phyloP scores from a whole-genome alignment of 2,329 filamentous ascomycete species.

The Cryphonectria japonica region DNA sequence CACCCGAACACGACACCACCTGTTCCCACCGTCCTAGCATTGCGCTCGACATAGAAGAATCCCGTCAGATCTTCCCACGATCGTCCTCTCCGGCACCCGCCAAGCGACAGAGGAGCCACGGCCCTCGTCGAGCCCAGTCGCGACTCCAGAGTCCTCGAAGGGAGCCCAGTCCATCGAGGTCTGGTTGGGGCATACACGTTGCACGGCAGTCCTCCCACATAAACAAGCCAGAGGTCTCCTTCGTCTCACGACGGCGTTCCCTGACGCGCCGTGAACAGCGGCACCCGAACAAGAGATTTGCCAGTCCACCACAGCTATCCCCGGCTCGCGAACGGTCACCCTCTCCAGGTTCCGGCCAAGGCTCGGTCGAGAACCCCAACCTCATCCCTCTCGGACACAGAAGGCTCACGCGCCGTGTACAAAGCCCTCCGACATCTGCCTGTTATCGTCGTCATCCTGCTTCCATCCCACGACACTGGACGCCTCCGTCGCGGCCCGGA shows the following conservation, averaged over 20 bases:
- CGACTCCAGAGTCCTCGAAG: constrained; percentile 29
- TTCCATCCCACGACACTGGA: constrained; percentile 19
- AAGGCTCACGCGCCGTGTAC: constrained; percentile 32
- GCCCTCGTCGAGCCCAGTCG: constrained; percentile 31
- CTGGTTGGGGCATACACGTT: constrained; percentile 23
- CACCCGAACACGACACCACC: constrained; percentile 31
- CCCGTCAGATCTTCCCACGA: constrained; percentile 28
- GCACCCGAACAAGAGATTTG: constrained; percentile 33
- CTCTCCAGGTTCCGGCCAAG: constrained; percentile 31
- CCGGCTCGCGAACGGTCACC: constrained; percentile 35
- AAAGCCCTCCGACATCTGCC: constrained; percentile 32
- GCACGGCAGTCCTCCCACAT: constrained; percentile 20
- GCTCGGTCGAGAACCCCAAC: constrained; percentile 29
- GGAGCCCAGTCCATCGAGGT: constrained; percentile 23
- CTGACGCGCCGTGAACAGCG: constrained; percentile 34
- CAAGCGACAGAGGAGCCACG: constrained; percentile 38
- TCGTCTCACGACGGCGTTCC: constrained; percentile 32
- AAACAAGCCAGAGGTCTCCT: constrained; percentile 27
- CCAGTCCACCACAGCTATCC: constrained; percentile 31
- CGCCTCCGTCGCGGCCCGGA: constrained; percentile 14
- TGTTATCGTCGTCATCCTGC: constrained; percentile 32
- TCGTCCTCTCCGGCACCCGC: constrained; percentile 34
- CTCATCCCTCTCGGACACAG: constrained; percentile 29
- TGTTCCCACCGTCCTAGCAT: constrained; percentile 25
- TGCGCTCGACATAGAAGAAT: constrained; percentile 20